Base-by-base conservation (phyloP, 768 basidiomycete species). In the Sutorius australiensis region DNA sequence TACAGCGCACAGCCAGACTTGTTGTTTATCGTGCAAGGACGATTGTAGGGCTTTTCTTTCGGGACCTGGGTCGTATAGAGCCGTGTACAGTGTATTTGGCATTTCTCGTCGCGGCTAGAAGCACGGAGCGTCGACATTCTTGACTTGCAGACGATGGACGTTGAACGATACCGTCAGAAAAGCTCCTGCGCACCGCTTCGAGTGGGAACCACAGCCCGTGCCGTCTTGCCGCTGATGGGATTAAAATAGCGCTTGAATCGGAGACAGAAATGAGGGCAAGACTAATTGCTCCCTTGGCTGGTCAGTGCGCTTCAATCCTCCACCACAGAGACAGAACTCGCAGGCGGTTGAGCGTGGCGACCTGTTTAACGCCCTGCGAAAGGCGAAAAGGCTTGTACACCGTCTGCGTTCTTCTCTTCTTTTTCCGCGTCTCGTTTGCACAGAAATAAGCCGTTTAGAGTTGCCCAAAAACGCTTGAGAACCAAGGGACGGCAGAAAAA, bases 381-480 rank as follows among this genome's bases (percentile, higher is more conserved):
- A 70, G 68, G 68, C 68, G 70, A 72, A 70, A 69, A 71, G 70
- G 68, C 68, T 67, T 71, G 68, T 66, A 64, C 60, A 70, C 57
- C 62, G 68, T 69, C 66, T 70, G 66, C 68, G 58, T 64, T 71
- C 67, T 66, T 70, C 62, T 66, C 61, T 63, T 64, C 48, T 64
- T 56, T 67, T 67, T 58, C 69, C 61, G 69, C 65, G 66, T 58
- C 67, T 67, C 63, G 67, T 72, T 67, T 70, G 71, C 67, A 66
- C 69, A 72, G 70, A 72, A 75, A 75, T 75, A 75, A 75, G 73
- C 74, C 67, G 64, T 68, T 67, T 73, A 74, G 69, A 67, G 67
- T 70, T 72, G 62, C 72, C 67, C 68, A 65, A 67, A 70, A 70
- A 64, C 72, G 73, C 73, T 72, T 73, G 67, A 75, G 72, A 74